Conservation (phyloP, 1,284 basidiomycete species). For the Golubevia pallescens region DNA sequence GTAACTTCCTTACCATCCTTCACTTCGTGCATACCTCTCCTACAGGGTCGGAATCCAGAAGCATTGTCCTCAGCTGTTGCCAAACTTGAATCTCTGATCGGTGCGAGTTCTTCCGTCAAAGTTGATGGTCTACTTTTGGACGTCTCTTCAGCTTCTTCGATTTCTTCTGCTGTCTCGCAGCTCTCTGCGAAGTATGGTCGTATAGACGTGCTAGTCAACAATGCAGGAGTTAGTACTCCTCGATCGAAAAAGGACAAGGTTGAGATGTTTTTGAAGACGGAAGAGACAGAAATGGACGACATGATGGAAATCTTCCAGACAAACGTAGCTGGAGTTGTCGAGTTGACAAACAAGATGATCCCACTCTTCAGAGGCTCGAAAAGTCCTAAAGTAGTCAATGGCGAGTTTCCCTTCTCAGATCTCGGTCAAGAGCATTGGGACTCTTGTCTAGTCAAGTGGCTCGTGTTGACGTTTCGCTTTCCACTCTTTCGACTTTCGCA, state of each 20-base stretch:
- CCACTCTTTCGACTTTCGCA: constrained; percentile 10
- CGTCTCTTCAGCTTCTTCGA: constrained; percentile 9
- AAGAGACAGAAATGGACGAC: constrained; percentile 11
- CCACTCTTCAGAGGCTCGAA: too few relatives aligned
- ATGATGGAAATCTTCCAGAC: constrained; percentile 14
- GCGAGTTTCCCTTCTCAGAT: too few relatives aligned
- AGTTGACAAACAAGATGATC: constrained; percentile 4
- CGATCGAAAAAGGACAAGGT: constrained; percentile 11
- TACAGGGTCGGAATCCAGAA: constrained; percentile 8
- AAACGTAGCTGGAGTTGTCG: constrained; percentile 15
- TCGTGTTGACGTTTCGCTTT: constrained; percentile 7
- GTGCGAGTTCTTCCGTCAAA: background rate
- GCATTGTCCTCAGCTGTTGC: constrained; percentile 1
- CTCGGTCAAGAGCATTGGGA: too few relatives aligned
- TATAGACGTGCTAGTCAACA: constrained; percentile 24
- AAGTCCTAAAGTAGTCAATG: background rate
- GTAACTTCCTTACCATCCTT: too few relatives aligned
- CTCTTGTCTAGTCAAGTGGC: too few relatives aligned
- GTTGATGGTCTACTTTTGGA: constrained; percentile 7
- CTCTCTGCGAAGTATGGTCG: constrained; percentile 1
- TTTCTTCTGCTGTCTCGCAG: constrained; percentile 3
- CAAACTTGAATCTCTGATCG: background rate
- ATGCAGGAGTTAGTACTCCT: constrained; percentile 17
- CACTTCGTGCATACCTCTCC: too few relatives aligned
- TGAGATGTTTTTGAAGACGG: constrained; percentile 16